These are phyloP conservation scores for Leccinum aurantiacum DNA, from an alignment of 768 basidiomycete species.

Conservation along the genomic window DNA sequence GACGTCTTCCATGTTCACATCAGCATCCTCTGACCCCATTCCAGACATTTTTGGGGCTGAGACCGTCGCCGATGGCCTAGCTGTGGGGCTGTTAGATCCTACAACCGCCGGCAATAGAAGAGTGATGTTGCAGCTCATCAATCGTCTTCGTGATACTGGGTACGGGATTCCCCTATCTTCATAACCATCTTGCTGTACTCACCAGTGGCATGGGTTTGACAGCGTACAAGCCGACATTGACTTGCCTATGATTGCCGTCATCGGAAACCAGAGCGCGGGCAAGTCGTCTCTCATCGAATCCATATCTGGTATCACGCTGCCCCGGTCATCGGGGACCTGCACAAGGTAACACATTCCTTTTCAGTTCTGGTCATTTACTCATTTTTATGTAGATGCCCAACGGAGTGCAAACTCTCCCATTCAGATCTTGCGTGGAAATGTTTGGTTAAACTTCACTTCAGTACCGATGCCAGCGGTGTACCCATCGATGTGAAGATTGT, in stretches of 20 bases:
- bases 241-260: slow-evolving; percentile 70
- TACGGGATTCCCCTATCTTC: slow-evolving; percentile 21
- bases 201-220: background rate
- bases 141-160: slow-evolving; percentile 64
- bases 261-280: slow-evolving; percentile 72
- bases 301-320: slow-evolving; percentile 70
- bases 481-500: slow-evolving; percentile 39
- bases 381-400: slow-evolving; percentile 48
- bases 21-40: background rate
- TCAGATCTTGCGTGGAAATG: slow-evolving; percentile 49
- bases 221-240: slow-evolving; percentile 73
- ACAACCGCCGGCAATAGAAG: slow-evolving; percentile 42
- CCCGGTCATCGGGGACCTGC: slow-evolving; percentile 72
- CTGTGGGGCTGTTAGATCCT: slow-evolving; percentile 55
- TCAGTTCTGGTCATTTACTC: background rate
- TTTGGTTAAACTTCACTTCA: slow-evolving; percentile 46
- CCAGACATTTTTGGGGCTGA: background rate
- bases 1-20: background rate
- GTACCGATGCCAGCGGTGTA: slow-evolving; percentile 39
- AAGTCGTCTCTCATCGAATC: slow-evolving; percentile 79
- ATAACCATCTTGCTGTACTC: background rate
- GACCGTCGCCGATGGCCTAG: slow-evolving; percentile 9
- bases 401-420: slow-evolving; percentile 52
- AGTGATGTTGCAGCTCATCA: slow-evolving; percentile 57
- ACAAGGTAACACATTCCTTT: slow-evolving; percentile 50